Base-by-base conservation (phyloP, 1,139 yeast species). In the Blastobotrys ciferrii region DNA sequence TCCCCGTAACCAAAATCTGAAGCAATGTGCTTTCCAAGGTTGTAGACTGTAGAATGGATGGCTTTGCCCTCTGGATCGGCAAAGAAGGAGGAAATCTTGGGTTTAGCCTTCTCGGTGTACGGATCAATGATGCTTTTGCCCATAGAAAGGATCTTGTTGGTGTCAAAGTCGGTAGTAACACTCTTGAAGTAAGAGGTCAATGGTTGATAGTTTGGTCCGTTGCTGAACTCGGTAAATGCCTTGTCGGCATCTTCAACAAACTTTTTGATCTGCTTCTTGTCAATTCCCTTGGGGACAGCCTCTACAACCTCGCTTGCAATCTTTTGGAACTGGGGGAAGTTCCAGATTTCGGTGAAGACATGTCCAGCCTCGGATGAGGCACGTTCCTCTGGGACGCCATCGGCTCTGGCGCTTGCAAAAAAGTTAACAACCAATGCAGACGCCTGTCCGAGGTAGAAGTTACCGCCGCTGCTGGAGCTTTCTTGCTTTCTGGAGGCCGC, bases 291-390 rank as follows among this genome's bases (percentile, higher is more conserved):
- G n/a, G 52, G 43, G 5, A 38, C 47, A 12, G 49, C 53, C 18
- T 18, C 19, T 7, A 51, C 49, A 23, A 53, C 61, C 32, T 56
- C 46, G 30, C 44, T 35, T 32, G 57, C 45, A 35, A 58, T 46
- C 32, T 50, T 46, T 36, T 49, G 46, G 35, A 61, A 52, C 5
- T 53, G 57, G 3, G 61, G 57, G 38, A 53, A 52, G 43, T 54
- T 51, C 43, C 52, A 44, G 13, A 59, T 44, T 13, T 44, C 56
- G 38, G 53, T 51, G 18, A 57, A 49, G 33, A 58, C 53, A 30
- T 56, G 51, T 14, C 44, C 46, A 9, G 62, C 61, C 42, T 56
- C 62, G 9, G 61, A 56, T 4, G 63, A 58, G 4, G 64, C 64
- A 25, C 50, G 49, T 13, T 45, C 52, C 19, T 51, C 56, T 17